Percentiles rank a stretch among this genome's conserved stretches.
Evolutionary conservation across 2,329 filamentous ascomycete species (phyloP).

Genomic region (Neoarthrinium moseri): DNA sequence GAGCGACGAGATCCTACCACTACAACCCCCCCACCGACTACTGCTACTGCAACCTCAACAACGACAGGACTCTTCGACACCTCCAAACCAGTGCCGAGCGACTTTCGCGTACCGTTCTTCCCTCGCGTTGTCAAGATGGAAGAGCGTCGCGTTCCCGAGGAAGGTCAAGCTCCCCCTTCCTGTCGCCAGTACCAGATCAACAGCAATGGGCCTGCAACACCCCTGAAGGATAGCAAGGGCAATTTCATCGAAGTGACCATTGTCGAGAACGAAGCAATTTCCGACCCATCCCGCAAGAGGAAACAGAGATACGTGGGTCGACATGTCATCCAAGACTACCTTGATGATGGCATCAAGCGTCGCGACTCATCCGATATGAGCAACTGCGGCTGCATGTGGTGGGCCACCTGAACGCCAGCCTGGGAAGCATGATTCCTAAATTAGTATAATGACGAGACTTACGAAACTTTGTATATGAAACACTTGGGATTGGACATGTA

Average conservation of each 20-base stretch:
- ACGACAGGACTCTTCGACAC: conserved; percentile 9
- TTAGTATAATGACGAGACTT: neutral
- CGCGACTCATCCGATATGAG: conserved; percentile 36
- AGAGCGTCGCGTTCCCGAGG: conserved; percentile 44
- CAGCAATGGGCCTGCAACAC: conserved; percentile 34
- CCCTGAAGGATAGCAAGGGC: conserved; percentile 35
- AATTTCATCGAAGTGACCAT: conserved; percentile 43
- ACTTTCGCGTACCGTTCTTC: conserved; percentile 17
- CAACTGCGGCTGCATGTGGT: conserved; percentile 55
- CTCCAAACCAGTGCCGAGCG: conserved; percentile 14
- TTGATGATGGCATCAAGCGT: conserved; percentile 15
- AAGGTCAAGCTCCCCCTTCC: conserved; percentile 33
- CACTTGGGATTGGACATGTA: neutral
- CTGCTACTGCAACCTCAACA: neutral
- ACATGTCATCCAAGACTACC: conserved; percentile 13
- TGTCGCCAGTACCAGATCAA: conserved; percentile 50
- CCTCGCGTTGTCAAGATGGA: conserved; percentile 54
- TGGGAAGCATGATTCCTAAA: neutral
- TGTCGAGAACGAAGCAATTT: conserved; percentile 34
- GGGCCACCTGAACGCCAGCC: conserved; percentile 36
- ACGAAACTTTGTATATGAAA: conserved; percentile 9
- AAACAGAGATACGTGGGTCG: conserved; percentile 8
- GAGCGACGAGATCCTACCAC: neutral
- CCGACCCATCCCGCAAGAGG: conserved; percentile 4
- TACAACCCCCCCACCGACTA: neutral